A percentile compares a stretch with the other conserved stretches of the same genome.
These are phyloP conservation scores for Helicocarpus griseus DNA, from an alignment of 2,329 filamentous ascomycete species.

Conservation along the genomic window DNA sequence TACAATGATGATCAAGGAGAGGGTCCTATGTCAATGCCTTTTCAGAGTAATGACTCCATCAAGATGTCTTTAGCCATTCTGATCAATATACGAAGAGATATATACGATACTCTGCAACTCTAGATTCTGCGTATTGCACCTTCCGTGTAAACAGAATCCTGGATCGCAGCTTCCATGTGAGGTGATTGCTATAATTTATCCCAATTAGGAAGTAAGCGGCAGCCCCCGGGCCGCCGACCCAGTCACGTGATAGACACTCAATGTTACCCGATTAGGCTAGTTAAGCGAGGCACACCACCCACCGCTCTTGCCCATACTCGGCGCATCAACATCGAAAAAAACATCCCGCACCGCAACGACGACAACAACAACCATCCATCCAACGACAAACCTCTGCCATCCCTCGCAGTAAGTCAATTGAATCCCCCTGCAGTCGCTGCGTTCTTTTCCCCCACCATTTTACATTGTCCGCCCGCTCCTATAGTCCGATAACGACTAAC, in stretches of 20 bases:
- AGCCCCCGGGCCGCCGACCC: too few relatives aligned
- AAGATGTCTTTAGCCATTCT: background rate
- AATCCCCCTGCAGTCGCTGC: too few relatives aligned
- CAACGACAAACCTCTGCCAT: conserved; percentile 23
- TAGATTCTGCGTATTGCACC: too few relatives aligned
- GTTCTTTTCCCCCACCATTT: too few relatives aligned
- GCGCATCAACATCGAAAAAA: conserved; percentile 24
- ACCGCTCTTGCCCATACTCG: background rate
- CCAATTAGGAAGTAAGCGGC: background rate
- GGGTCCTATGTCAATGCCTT: background rate
- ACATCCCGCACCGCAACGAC: conserved; percentile 16
- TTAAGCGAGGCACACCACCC: conserved; percentile 29
- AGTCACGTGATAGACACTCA: background rate
- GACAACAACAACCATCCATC: conserved; percentile 25
- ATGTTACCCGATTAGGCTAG: background rate
- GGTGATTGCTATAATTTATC: too few relatives aligned
- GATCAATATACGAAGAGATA: background rate
- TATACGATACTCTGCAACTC: background rate
- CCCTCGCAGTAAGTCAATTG: conserved; percentile 26
- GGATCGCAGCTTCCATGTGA: background rate
- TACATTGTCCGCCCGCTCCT: too few relatives aligned
- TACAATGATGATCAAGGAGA: background rate
- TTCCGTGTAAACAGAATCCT: too few relatives aligned
- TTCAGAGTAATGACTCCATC: too few relatives aligned
- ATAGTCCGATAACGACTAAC: background rate